Conservation (phyloP, 106 monocot genomes). For the Acorus calamus region DNA sequence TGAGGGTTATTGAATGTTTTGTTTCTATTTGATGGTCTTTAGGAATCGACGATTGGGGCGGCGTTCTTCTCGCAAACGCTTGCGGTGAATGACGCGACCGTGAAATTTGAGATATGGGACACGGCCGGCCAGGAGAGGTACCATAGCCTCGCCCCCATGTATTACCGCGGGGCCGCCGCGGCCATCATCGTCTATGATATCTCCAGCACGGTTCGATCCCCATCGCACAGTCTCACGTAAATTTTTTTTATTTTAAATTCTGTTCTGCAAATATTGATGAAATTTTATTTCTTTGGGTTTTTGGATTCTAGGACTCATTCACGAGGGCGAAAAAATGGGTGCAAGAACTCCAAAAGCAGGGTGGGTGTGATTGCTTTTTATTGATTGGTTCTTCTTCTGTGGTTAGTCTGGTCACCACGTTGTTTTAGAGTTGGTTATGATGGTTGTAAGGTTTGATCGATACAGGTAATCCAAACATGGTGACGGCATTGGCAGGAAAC, state of each 20-base stretch:
- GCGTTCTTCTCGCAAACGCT: constrained; percentile 96
- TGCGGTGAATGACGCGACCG: constrained; percentile 79
- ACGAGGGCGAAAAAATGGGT: constrained; percentile 91
- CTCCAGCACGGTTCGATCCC: constrained; percentile 45
- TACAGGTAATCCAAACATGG: constrained; percentile 46
- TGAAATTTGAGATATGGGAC: constrained; percentile 98
- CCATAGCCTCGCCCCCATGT: constrained; percentile 95
- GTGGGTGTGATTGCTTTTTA: constrained; percentile 15
- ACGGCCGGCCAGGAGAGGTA: constrained; percentile 98
- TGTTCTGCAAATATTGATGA: too few species aligned
- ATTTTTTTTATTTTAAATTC: constrained; percentile 1
- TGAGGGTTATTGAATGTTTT: neutral
- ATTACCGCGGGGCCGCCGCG: constrained; percentile 92
- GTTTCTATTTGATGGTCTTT: neutral
- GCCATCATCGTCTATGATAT: constrained; percentile 95
- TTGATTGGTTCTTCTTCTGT: too few species aligned
- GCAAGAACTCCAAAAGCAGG: constrained; percentile 80
- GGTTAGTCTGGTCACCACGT: too few species aligned
- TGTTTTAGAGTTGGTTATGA: too few species aligned
- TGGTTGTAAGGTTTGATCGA: too few species aligned
- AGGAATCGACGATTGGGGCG: constrained; percentile 98
- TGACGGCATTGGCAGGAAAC: constrained; percentile 51
- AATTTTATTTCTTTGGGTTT: neutral
- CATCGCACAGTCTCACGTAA: too few species aligned
- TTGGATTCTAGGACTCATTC: constrained; percentile 64